phyloP scores from a whole-genome alignment of 805 yeast genomes.

The Candida lessepsii region DNA sequence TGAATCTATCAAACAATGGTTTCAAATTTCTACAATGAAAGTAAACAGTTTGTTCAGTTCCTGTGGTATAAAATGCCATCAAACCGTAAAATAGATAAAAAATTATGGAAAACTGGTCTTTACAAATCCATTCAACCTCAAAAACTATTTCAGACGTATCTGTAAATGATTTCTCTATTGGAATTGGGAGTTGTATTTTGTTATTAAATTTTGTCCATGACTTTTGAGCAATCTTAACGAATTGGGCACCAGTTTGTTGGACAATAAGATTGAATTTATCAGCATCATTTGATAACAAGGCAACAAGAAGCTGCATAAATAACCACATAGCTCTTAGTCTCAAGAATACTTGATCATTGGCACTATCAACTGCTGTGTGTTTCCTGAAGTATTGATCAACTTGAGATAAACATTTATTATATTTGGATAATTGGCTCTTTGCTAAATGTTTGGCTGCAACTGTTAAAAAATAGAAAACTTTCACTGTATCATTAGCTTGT shows the following conservation, averaged over 20 bases:
- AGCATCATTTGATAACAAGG: background rate
- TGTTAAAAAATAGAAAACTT: conserved; percentile 1
- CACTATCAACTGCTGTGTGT: background rate
- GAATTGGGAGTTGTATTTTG: background rate
- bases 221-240: conserved; percentile 3
- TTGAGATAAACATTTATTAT: background rate
- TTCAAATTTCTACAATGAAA: background rate
- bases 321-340: conserved; percentile 5
- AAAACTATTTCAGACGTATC: background rate
- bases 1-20: background rate
- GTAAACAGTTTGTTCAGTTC: background rate
- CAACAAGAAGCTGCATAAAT: background rate
- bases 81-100: conserved; percentile 6
- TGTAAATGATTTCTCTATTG: background rate
- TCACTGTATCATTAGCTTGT: background rate
- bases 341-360: background rate
- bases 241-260: background rate
- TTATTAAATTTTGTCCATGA: conserved; percentile 5
- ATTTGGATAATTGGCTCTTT: background rate
- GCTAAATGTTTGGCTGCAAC: conserved; percentile 1
- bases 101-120: conserved; percentile 6
- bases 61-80: background rate
- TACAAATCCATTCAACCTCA: conserved; percentile 8
- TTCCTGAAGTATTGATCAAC: background rate
- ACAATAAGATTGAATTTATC: conserved; percentile 1